Conservation (phyloP, 2,329 filamentous ascomycete genomes). For the Lachnellula occidentalis region DNA sequence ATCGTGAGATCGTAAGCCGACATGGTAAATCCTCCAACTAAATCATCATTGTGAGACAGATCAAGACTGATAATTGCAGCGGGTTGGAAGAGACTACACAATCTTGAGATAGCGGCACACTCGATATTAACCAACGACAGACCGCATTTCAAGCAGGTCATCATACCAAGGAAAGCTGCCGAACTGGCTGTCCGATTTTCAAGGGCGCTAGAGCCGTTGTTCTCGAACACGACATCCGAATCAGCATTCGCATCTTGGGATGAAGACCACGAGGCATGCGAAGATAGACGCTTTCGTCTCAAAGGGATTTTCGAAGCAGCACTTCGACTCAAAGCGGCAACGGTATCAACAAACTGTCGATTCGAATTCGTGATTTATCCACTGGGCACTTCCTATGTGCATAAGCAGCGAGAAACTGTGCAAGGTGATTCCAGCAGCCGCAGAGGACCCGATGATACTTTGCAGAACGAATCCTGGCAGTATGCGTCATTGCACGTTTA, state of each 20-base stretch:
- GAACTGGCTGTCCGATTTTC: constrained; percentile 2
- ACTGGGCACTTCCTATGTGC: neutral
- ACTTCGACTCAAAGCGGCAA: constrained; percentile 9
- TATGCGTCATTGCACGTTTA: neutral
- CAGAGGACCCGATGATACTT: neutral
- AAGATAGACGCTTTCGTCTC: constrained; percentile 8
- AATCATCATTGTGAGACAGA: neutral
- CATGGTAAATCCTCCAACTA: constrained; percentile 1
- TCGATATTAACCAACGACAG: neutral
- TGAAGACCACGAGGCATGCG: neutral
- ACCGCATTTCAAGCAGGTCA: neutral
- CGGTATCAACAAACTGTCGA: constrained; percentile 3
- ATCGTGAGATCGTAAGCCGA: constrained; percentile 2
- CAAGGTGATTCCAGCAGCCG: neutral
- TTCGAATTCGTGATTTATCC: constrained; percentile 14
- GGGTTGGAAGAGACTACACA: constrained; percentile 3
- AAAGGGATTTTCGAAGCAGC: constrained; percentile 14
- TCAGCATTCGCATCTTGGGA: neutral
- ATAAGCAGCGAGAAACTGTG: neutral
- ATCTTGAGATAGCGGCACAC: constrained; percentile 14
- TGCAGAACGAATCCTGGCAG: neutral
- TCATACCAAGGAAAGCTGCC: constrained; percentile 4
- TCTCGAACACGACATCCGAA: neutral
- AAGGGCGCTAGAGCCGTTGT: constrained; percentile 7
- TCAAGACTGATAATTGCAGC: constrained; percentile 1